phyloP scores from a whole-genome alignment of 2,329 filamentous ascomycete species.

The Trichoderma atroviride region DNA sequence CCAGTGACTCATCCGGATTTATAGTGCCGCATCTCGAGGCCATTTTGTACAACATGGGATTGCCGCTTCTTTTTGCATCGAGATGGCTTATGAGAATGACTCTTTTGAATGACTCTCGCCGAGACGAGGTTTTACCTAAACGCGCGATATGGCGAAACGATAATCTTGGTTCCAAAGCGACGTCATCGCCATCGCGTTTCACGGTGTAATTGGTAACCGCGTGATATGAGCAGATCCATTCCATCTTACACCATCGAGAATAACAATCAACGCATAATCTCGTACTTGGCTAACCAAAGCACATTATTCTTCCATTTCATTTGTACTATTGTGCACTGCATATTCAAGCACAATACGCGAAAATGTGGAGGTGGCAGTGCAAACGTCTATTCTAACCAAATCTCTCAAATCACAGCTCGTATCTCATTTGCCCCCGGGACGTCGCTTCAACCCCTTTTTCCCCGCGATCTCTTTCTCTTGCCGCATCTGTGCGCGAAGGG shows the following conservation, averaged over 20 bases:
- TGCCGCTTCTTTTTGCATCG: background rate
- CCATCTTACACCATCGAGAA: background rate
- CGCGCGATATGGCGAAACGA: background rate
- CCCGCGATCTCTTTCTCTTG: slow-evolving; percentile 10
- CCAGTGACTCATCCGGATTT: slow-evolving; percentile 20
- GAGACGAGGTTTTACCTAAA: background rate
- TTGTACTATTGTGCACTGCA: background rate
- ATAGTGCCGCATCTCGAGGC: slow-evolving; percentile 2
- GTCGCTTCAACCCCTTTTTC: slow-evolving; percentile 13
- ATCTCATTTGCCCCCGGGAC: background rate
- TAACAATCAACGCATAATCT: too few relatives aligned
- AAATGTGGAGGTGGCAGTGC: slow-evolving; percentile 20
- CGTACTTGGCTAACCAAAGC: too few relatives aligned
- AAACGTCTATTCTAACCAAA: background rate
- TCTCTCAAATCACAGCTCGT: background rate
- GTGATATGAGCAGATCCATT: background rate
- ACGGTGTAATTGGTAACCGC: background rate
- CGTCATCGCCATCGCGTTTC: background rate
- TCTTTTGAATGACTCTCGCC: slow-evolving; percentile 13
- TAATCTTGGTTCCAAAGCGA: background rate
- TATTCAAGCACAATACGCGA: background rate
- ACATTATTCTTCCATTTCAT: background rate
- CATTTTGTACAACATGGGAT: background rate
- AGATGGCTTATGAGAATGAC: background rate
- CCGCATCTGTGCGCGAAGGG: slow-evolving; percentile 9